Evolutionary conservation across 2,329 filamentous ascomycete species (phyloP).

Genomic region (Sclerotinia subarctica): DNA sequence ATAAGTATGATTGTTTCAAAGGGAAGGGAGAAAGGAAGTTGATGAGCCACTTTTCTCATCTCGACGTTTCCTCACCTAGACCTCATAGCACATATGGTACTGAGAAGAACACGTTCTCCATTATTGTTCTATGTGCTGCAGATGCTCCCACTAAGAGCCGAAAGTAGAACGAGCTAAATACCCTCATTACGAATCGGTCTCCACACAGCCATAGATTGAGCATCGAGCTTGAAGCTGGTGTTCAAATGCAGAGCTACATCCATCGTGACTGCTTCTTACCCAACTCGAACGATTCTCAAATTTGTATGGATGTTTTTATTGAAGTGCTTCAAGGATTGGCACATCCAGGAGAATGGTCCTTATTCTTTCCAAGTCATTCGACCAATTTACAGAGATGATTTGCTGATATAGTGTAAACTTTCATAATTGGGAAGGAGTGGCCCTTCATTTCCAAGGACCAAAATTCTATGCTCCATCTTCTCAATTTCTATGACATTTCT

Average conservation of each 20-base stretch:
- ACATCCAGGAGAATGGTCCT: background rate
- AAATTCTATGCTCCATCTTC: background rate
- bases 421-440: background rate
- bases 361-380: background rate
- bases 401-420: background rate
- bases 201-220: background rate
- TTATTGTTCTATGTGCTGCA: background rate
- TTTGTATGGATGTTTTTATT: background rate
- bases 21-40: background rate
- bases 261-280: background rate
- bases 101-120: background rate
- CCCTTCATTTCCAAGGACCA: background rate
- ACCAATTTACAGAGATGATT: background rate
- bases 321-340: background rate
- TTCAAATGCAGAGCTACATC: background rate
- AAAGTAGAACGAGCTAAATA: background rate
- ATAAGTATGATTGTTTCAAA: background rate
- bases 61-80: background rate
- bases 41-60: background rate
- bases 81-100: background rate
- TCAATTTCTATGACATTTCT: background rate
- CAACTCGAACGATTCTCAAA: background rate
- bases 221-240: background rate
- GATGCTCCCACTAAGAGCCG: background rate
- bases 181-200: background rate